These are phyloP conservation scores for Chrysoporthe deuterocubensis DNA, from an alignment of 2,329 filamentous ascomycete genomes.

Conservation along the genomic window DNA sequence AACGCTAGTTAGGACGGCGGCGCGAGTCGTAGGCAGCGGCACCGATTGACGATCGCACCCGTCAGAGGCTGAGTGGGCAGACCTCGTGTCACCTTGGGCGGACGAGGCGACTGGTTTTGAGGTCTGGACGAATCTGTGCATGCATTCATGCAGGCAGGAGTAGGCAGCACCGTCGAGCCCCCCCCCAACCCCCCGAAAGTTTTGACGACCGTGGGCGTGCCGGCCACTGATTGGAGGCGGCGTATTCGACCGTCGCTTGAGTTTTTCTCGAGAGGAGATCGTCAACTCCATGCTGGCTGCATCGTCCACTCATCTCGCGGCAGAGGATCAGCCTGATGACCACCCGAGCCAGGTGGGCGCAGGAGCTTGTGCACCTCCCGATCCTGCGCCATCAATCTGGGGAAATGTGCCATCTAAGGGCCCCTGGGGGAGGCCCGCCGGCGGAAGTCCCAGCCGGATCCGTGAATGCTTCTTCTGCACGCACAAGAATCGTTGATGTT, in stretches of 20 bases:
- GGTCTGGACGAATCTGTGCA: slow-evolving; percentile 13
- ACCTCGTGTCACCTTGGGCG: slow-evolving; percentile 24
- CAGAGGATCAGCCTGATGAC: not conserved
- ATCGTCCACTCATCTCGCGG: slow-evolving; percentile 2
- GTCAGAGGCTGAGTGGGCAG: slow-evolving; percentile 6
- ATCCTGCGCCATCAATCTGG: slow-evolving; percentile 5
- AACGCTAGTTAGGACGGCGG: slow-evolving; percentile 1
- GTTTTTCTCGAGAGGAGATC: not conserved
- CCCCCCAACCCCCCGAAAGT: too few species aligned
- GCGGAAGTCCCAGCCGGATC: not conserved
- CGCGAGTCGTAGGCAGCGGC: slow-evolving; percentile 10
- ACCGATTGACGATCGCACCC: slow-evolving; percentile 14
- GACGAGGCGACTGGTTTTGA: slow-evolving; percentile 20
- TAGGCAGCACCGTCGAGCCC: not conserved
- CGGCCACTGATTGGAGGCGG: too few species aligned
- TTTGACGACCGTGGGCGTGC: too few species aligned
- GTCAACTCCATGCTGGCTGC: not conserved
- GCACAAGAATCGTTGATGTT: not conserved
- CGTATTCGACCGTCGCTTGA: not conserved
- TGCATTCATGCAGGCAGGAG: not conserved
- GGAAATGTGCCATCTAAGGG: slow-evolving; percentile 1
- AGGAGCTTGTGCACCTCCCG: slow-evolving; percentile 8
- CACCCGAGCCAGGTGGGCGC: not conserved
- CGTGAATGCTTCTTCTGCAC: not conserved
- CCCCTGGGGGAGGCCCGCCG: not conserved